Evolutionary conservation across 1,284 basidiomycete species (phyloP).

Genomic region (Pseudozyma flocculosa): DNA sequence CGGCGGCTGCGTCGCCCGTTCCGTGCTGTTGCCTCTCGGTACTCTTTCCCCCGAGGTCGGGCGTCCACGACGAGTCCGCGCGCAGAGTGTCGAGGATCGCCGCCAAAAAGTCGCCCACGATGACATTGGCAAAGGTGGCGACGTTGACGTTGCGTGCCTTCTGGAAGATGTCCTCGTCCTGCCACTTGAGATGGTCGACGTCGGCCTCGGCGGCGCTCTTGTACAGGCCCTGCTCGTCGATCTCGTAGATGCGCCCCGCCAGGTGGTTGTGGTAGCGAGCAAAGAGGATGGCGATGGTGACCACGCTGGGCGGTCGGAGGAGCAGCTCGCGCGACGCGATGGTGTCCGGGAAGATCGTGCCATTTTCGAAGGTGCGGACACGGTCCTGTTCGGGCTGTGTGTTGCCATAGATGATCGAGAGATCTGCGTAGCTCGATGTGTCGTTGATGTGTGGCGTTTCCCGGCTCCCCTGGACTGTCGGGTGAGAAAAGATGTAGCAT

Average conservation of each 20-base stretch:
- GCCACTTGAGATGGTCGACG: conserved; percentile 8
- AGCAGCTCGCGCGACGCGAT: conserved; percentile 71
- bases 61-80: conserved; percentile 12
- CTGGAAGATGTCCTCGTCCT: conserved; percentile 59
- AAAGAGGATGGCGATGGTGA: conserved; percentile 70
- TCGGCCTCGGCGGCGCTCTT: neutral
- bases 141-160: conserved; percentile 50
- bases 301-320: conserved; percentile 71
- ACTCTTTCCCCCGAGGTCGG: conserved; percentile 21
- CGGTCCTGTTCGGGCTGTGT: conserved; percentile 62
- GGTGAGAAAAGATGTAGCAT: neutral
- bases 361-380: conserved; percentile 64
- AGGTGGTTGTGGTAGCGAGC: conserved; percentile 71
- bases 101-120: conserved; percentile 22
- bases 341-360: conserved; percentile 67
- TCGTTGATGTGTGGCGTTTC: conserved; percentile 63
- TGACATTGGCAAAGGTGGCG: conserved; percentile 17
- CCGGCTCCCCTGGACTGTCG: conserved; percentile 13
- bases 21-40: conserved; percentile 10
- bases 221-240: conserved; percentile 18
- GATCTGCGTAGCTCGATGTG: conserved; percentile 73
- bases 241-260: conserved; percentile 67
- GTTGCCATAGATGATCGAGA: conserved; percentile 72
- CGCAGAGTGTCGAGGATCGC: conserved; percentile 28
- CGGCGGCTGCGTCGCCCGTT: conserved; percentile 9